Evolutionary conservation across 805 yeast genomes (phyloP).

Genomic region (Kazachstania taianensis): DNA sequence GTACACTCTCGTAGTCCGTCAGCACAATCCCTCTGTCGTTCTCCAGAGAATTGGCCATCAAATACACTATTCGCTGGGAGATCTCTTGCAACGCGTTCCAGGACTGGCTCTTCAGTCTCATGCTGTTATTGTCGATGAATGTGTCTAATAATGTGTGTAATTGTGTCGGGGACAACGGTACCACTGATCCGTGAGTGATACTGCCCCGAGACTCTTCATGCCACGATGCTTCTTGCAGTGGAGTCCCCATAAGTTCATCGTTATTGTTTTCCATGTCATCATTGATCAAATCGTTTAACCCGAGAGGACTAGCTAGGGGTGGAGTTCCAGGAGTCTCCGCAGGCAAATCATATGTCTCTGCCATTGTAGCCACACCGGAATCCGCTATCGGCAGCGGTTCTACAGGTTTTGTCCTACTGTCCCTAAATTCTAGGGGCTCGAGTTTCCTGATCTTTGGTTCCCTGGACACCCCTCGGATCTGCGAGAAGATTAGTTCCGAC

Average conservation of each 20-base stretch:
- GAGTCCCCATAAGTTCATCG: background rate
- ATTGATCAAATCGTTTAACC: background rate
- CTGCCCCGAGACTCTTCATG: background rate
- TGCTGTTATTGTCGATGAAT: too few relatives aligned
- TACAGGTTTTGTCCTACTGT: slow-evolving; percentile 3
- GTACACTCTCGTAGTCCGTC: slow-evolving; percentile 2
- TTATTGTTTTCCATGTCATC: background rate
- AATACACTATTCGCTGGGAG: too few relatives aligned
- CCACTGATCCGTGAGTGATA: background rate
- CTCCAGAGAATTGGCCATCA: too few relatives aligned
- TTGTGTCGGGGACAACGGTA: background rate
- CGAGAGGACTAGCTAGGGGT: too few relatives aligned
- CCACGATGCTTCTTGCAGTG: background rate
- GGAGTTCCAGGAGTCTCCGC: too few relatives aligned
- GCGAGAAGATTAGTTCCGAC: slow-evolving; percentile 10
- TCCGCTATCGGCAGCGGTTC: too few relatives aligned
- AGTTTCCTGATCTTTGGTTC: slow-evolving; percentile 13
- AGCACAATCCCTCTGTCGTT: background rate
- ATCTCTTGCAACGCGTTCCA: background rate
- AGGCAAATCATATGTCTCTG: background rate
- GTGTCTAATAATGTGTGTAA: too few relatives aligned
- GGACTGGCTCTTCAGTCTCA: background rate
- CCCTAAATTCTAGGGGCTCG: slow-evolving; percentile 10
- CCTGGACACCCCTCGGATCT: slow-evolving; percentile 5
- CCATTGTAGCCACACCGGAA: background rate